Evolutionary conservation across 306 rosid species (phyloP).

Genomic region (Vigna angularis): DNA sequence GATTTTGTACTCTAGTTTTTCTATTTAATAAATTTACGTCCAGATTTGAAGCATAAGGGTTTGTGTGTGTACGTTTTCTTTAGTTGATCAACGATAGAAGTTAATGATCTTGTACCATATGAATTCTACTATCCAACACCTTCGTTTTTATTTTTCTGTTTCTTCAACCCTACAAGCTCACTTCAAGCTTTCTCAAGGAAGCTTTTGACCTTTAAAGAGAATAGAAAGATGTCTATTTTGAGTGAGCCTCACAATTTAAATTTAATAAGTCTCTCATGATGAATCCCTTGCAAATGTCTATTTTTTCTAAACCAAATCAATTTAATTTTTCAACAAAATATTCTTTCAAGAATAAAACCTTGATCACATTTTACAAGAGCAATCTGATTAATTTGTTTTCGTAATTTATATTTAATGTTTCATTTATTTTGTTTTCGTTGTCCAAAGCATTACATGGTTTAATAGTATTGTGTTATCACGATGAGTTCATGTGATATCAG

Average conservation of each 20-base stretch:
- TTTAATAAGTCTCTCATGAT: not conserved
- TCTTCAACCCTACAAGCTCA: not conserved
- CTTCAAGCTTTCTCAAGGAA: constrained; percentile 14
- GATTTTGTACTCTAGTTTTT: constrained; percentile 38
- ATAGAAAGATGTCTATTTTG: not conserved
- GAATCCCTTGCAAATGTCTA: not conserved
- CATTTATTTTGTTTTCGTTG: not conserved
- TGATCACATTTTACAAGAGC: not conserved
- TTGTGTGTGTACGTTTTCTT: not conserved
- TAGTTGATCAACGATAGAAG: not conserved
- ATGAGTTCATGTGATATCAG: constrained; percentile 41
- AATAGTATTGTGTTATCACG: constrained; percentile 13
- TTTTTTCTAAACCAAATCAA: not conserved
- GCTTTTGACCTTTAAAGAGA: constrained; percentile 15
- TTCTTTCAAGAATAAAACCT: not conserved
- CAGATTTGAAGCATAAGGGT: constrained; percentile 35
- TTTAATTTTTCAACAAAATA: not conserved
- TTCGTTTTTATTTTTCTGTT: not conserved
- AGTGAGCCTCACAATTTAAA: not conserved
- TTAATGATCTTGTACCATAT: constrained; percentile 18
- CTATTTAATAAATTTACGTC: constrained; percentile 31
- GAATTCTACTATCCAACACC: not conserved
- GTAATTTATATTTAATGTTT: not conserved
- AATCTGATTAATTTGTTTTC: not conserved
- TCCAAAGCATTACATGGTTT: constrained; percentile 11